Evolutionary conservation across 768 basidiomycete species (phyloP).

Genomic region (Albatrellus ellisii): DNA sequence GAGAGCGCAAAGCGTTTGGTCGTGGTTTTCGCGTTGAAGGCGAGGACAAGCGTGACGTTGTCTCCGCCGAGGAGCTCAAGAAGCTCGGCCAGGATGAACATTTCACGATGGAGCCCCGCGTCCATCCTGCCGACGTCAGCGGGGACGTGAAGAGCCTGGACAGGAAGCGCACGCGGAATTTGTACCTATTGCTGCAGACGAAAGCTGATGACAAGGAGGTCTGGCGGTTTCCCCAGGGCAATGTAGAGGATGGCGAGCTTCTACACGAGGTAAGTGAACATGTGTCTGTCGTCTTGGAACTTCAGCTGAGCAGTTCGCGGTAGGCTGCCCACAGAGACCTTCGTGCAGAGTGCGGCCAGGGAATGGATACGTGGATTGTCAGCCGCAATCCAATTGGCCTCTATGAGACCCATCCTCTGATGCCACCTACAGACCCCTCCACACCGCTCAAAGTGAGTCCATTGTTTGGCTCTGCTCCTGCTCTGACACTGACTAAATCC

Average conservation of each 20-base stretch:
- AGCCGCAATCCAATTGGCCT: constrained; percentile 80
- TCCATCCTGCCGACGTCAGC: constrained; percentile 43
- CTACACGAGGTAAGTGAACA: constrained; percentile 55
- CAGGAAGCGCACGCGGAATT: constrained; percentile 69
- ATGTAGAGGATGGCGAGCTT: constrained; percentile 46
- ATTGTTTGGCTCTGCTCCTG: background rate
- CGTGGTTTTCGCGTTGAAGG: constrained; percentile 29
- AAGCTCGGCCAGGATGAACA: constrained; percentile 34
- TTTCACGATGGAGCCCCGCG: constrained; percentile 48
- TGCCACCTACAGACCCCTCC: constrained; percentile 13
- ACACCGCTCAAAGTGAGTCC: constrained; percentile 10
- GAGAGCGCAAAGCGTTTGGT: constrained; percentile 69
- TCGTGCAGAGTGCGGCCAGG: constrained; percentile 53
- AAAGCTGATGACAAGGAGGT: constrained; percentile 30
- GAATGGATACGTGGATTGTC: constrained; percentile 94
- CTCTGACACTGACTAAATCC: background rate
- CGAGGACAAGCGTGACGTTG: constrained; percentile 5
- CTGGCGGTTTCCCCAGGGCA: constrained; percentile 79
- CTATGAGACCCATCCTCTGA: constrained; percentile 33
- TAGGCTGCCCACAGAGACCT: constrained; percentile 71
- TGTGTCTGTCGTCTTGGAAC: constrained; percentile 1
- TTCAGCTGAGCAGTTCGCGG: constrained; percentile 7
- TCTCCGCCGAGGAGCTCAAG: constrained; percentile 9
- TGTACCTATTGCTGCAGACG: constrained; percentile 70
- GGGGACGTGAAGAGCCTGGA: constrained; percentile 67